Conservation (phyloP, 345 rosid genomes). For the Leavenworthia alabamica region DNA sequence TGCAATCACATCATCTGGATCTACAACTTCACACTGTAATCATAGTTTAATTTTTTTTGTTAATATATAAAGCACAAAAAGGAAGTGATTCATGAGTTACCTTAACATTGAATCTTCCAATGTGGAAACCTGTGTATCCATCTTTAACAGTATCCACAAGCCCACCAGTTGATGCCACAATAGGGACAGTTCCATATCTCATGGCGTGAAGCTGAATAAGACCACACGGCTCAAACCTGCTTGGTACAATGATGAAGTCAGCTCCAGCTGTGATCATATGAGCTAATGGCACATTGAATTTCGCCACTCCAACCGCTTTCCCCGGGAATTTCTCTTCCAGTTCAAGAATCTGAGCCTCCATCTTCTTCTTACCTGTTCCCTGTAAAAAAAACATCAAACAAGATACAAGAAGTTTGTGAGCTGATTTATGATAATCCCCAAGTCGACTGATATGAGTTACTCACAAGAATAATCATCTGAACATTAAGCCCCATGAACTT, state of each 20-base stretch:
- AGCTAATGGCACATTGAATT: conserved; percentile 72
- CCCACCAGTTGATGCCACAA: conserved; percentile 93
- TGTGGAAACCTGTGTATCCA: conserved; percentile 89
- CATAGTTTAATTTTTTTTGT: no score
- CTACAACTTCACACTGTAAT: conserved; percentile 70
- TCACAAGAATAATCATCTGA: conserved; percentile 77
- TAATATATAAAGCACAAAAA: not conserved
- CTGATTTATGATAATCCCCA: not conserved
- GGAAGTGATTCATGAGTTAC: conserved; percentile 31
- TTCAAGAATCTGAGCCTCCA: conserved; percentile 66
- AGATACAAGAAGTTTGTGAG: not conserved
- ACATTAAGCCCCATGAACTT: conserved; percentile 48
- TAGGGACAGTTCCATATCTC: conserved; percentile 97
- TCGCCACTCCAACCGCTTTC: conserved; percentile 69
- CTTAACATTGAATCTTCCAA: conserved; percentile 69
- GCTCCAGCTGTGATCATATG: conserved; percentile 92
- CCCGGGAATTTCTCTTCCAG: conserved; percentile 63
- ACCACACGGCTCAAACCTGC: conserved; percentile 98
- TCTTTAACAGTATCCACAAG: conserved; percentile 89
- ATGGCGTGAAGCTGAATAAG: conserved; percentile 93
- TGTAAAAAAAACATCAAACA: conserved; percentile 14
- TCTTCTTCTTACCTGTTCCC: conserved; percentile 86
- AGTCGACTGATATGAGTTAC: conserved; percentile 22
- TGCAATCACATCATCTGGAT: conserved; percentile 69
- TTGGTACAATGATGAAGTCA: conserved; percentile 74